phyloP scores from a whole-genome alignment of 2,329 filamentous ascomycete species.

The Sphaerulina musiva region DNA sequence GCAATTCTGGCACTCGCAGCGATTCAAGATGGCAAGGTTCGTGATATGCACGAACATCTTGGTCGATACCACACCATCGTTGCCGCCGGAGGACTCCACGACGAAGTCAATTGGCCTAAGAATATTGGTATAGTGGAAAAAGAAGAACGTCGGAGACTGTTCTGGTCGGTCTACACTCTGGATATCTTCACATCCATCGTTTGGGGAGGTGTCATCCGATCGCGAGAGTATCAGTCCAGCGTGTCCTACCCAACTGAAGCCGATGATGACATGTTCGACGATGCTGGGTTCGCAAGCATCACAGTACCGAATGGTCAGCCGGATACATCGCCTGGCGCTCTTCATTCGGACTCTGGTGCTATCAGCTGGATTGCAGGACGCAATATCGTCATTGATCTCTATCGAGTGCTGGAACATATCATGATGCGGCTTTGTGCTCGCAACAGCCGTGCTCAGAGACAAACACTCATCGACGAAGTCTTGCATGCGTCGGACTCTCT shows the following conservation, averaged over 20 bases:
- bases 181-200: constrained; percentile 50
- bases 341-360: constrained; percentile 1
- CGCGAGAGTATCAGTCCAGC: constrained; percentile 41
- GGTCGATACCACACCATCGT: constrained; percentile 46
- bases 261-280: constrained; percentile 36
- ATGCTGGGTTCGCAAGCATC: constrained; percentile 30
- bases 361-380: constrained; percentile 47
- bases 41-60: constrained; percentile 44
- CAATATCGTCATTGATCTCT: constrained; percentile 53
- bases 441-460: constrained; percentile 8
- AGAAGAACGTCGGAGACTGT: constrained; percentile 44
- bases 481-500: constrained; percentile 6
- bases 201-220: constrained; percentile 43
- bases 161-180: constrained; percentile 53
- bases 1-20: constrained; percentile 44
- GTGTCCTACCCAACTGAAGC: constrained; percentile 44
- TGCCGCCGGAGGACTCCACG: constrained; percentile 42
- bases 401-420: constrained; percentile 48
- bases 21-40: constrained; percentile 45
- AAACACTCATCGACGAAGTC: constrained; percentile 4
- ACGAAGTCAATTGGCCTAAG: constrained; percentile 47
- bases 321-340: constrained; percentile 1
- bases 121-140: constrained; percentile 40
- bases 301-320: not conserved
- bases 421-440: constrained; percentile 11